phyloP scores from a whole-genome alignment of 352 stramenopile genomes.

The Phytopythium montanum region DNA sequence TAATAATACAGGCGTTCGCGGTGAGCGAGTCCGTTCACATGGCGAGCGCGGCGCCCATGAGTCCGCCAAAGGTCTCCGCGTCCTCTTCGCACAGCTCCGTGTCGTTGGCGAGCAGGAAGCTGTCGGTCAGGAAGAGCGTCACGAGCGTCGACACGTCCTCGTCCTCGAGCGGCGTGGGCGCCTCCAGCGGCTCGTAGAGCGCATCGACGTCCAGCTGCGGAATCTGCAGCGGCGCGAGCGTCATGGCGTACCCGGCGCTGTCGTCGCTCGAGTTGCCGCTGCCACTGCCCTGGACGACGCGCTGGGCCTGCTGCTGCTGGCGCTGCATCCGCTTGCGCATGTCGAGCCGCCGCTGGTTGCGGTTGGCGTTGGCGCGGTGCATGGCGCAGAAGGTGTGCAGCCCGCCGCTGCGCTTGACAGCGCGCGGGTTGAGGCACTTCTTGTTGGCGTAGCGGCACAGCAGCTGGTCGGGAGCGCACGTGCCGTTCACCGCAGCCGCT shows the following conservation, averaged over 20 bases:
- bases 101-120: conserved; percentile 5
- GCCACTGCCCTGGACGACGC: not conserved
- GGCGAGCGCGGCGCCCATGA: conserved; percentile 1
- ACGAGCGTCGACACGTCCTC: conserved; percentile 43
- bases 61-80: conserved; percentile 8
- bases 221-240: not conserved
- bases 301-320: conserved; percentile 22
- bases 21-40: not conserved
- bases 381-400: conserved; percentile 64
- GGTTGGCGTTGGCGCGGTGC: conserved; percentile 61
- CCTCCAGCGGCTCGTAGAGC: conserved; percentile 31
- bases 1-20: not conserved
- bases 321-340: conserved; percentile 38
- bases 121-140: conserved; percentile 24
- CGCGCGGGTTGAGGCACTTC: conserved; percentile 43
- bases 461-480: conserved; percentile 32
- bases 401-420: conserved; percentile 47
- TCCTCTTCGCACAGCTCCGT: conserved; percentile 2
- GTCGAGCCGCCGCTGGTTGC: conserved; percentile 64
- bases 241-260: not conserved
- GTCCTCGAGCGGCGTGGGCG: conserved; percentile 31
- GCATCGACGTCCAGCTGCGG: conserved; percentile 7
- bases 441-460: conserved; percentile 68
- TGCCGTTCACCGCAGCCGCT: conserved; percentile 18
- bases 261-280: conserved; percentile 7